phyloP scores from a whole-genome alignment of 116 monocot genomes.

The Dioscorea cayenensis region DNA sequence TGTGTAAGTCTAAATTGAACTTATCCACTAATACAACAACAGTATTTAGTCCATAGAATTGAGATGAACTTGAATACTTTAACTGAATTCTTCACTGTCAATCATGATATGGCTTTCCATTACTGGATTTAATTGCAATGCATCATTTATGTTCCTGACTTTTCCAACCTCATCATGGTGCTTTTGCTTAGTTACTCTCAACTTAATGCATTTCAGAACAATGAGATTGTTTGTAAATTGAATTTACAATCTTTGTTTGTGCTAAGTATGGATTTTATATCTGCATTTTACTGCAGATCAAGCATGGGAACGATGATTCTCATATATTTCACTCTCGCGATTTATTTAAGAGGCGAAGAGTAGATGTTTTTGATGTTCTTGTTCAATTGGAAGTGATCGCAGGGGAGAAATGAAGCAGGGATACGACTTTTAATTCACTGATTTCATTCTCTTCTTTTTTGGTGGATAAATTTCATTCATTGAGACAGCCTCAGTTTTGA shows the following conservation, averaged over 20 bases:
- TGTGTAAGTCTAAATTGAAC: slow-evolving; percentile 18
- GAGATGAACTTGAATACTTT: too few relatives aligned
- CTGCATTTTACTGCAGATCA: slow-evolving; percentile 37
- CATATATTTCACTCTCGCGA: slow-evolving; percentile 87
- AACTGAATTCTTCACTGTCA: too few relatives aligned
- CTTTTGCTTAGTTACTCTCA: neutral
- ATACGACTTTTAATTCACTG: neutral
- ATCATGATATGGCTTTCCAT: too few relatives aligned
- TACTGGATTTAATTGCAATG: too few relatives aligned
- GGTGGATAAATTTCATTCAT: too few relatives aligned
- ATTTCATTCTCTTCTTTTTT: too few relatives aligned
- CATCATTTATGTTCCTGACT: neutral
- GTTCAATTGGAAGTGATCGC: neutral
- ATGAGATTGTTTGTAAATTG: too few relatives aligned
- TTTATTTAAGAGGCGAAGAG: slow-evolving; percentile 38
- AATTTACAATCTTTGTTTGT: neutral
- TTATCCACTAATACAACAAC: neutral
- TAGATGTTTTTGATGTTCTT: slow-evolving; percentile 5
- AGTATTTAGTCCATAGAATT: neutral
- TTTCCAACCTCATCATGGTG: neutral
- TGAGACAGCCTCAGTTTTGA: too few relatives aligned
- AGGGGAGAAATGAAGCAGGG: neutral
- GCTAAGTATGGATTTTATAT: neutral
- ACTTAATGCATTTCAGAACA: too few relatives aligned
- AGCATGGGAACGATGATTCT: slow-evolving; percentile 87